These are phyloP conservation scores for Dioscorea alata DNA, from an alignment of 106 monocot genomes.

Conservation along the genomic window DNA sequence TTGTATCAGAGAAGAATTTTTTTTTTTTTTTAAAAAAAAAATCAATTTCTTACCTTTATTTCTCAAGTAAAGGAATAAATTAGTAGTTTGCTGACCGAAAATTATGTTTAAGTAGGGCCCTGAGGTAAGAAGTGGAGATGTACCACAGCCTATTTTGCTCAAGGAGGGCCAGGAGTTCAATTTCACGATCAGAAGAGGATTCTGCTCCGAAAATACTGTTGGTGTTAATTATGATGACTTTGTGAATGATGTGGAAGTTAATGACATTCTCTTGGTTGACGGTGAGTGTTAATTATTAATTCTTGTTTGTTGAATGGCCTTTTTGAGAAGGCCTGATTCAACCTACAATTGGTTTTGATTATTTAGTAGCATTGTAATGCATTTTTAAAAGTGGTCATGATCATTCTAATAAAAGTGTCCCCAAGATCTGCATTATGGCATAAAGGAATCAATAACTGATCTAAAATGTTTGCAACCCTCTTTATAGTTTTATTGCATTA, in stretches of 20 bases:
- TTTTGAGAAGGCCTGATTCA: neutral
- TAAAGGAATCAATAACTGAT: neutral
- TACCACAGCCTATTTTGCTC: slow-evolving; percentile 60
- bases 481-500: no score
- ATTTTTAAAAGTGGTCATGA: neutral
- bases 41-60: neutral
- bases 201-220: slow-evolving; percentile 55
- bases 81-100: neutral
- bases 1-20: neutral
- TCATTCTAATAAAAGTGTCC: neutral
- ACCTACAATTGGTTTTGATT: neutral
- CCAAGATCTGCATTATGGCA: neutral
- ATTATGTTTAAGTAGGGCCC: slow-evolving; percentile 41
- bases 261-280: slow-evolving; percentile 73
- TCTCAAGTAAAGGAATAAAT: neutral
- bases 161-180: slow-evolving; percentile 70
- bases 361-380: neutral
- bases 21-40: neutral
- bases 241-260: slow-evolving; percentile 70
- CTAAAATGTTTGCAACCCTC: neutral
- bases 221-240: slow-evolving; percentile 86
- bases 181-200: slow-evolving; percentile 67
- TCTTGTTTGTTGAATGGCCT: neutral
- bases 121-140: slow-evolving; percentile 81
- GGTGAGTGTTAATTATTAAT: slow-evolving; percentile 26